Conservation (phyloP, 768 basidiomycete genomes). For the Phanerochaete sordida region DNA sequence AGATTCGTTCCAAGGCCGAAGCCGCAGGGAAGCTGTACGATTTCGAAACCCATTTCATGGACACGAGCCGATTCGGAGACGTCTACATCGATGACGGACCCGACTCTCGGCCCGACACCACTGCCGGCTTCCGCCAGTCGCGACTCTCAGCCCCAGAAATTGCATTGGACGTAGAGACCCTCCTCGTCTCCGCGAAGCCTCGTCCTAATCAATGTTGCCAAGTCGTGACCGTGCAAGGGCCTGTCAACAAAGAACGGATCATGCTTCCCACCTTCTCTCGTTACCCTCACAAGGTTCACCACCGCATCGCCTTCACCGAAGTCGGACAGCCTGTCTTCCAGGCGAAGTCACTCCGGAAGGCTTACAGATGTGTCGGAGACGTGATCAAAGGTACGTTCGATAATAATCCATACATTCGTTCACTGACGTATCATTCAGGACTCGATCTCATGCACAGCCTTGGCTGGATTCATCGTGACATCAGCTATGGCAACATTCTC, state of each 20-base stretch:
- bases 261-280: not conserved
- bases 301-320: not conserved
- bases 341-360: not conserved
- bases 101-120: not conserved
- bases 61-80: not conserved
- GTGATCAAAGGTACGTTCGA: not conserved
- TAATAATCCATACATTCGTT: not conserved
- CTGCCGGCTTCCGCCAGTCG: not conserved
- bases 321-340: not conserved
- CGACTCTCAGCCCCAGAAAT: not conserved
- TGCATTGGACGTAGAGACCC: not conserved
- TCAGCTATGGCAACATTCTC: not conserved
- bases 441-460: not conserved
- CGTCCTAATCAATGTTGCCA: no score
- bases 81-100: not conserved
- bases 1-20: not conserved
- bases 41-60: not conserved
- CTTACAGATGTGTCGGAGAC: not conserved
- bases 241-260: not conserved
- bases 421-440: not conserved
- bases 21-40: not conserved
- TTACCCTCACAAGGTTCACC: not conserved
- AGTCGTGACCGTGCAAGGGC: not conserved
- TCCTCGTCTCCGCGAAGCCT: not conserved
- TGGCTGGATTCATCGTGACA: not conserved